These are phyloP conservation scores for Kodamaea fungicola DNA, from an alignment of 1,139 yeast species.

Conservation along the genomic window DNA sequence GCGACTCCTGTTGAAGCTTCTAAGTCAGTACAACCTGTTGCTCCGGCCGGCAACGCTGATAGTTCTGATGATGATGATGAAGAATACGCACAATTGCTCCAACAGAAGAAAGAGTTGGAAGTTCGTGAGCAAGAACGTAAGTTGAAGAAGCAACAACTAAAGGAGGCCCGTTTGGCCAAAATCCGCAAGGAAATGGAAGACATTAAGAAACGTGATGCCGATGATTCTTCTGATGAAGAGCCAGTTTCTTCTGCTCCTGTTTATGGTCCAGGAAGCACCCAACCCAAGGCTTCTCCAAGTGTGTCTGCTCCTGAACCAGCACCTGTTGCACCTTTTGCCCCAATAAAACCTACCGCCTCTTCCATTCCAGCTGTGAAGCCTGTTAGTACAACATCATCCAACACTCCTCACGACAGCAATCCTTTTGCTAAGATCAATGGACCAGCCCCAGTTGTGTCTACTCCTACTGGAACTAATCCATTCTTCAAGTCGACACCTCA, in stretches of 20 bases:
- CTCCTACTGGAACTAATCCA: constrained; percentile 28
- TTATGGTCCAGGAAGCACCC: constrained; percentile 21
- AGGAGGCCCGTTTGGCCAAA: constrained; percentile 59
- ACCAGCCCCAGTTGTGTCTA: constrained; percentile 7
- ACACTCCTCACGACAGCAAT: constrained; percentile 26
- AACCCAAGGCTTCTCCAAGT: constrained; percentile 1
- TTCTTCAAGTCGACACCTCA: constrained; percentile 49
- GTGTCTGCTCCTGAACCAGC: constrained; percentile 11
- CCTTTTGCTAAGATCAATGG: constrained; percentile 33
- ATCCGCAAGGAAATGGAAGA: constrained; percentile 63
- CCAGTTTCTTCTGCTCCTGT: constrained; percentile 28
- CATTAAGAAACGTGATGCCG: constrained; percentile 34
- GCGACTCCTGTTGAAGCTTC: constrained; percentile 1
- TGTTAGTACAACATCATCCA: not conserved
- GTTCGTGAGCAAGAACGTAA: constrained; percentile 46
- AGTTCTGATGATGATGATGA: constrained; percentile 41
- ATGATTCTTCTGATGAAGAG: constrained; percentile 33
- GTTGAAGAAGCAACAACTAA: constrained; percentile 45
- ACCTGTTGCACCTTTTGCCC: not conserved
- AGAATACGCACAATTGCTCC: constrained; percentile 44
- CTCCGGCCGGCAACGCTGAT: constrained; percentile 6
- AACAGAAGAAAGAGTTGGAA: constrained; percentile 48
- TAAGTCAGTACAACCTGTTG: not conserved
- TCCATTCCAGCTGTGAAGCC: not conserved
- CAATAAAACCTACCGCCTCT: not conserved